These are phyloP conservation scores for Ilex aquifolium DNA, from an alignment of 257 asterid species.

Conservation along the genomic window DNA sequence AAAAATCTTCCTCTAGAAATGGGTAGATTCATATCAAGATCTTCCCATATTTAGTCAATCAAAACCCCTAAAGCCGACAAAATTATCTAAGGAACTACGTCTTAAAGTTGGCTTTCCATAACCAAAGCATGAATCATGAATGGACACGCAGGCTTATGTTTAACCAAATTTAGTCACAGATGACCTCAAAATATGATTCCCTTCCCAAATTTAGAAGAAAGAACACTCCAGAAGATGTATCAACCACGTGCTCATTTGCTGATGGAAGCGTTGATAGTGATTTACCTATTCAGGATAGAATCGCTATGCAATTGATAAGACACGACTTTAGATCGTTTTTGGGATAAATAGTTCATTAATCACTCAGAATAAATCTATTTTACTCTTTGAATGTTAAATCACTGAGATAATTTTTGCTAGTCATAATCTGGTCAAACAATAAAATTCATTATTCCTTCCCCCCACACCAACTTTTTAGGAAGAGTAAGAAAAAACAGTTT, in stretches of 20 bases:
- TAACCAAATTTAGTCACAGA: slow-evolving; percentile 17
- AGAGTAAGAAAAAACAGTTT: no score
- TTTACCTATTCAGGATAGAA: no score
- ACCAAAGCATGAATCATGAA: slow-evolving; percentile 4
- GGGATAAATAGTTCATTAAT: no score
- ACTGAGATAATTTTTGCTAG: no score
- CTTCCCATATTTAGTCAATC: slow-evolving; percentile 18
- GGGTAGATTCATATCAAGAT: slow-evolving; percentile 5
- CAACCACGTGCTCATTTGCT: slow-evolving; percentile 23
- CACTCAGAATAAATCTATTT: no score
- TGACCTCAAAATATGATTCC: slow-evolving; percentile 18
- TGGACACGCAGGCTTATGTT: slow-evolving; percentile 27
- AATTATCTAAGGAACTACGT: background rate
- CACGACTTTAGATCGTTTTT: no score
- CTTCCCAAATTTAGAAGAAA: slow-evolving; percentile 14
- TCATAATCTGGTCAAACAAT: no score
- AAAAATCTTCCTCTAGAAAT: background rate
- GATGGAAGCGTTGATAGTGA: background rate
- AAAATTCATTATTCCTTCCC: no score
- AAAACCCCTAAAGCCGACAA: slow-evolving; percentile 11
- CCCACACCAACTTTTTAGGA: no score
- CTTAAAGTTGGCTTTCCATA: no score
- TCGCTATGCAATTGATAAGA: no score
- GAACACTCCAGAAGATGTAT: background rate
- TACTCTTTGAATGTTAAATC: no score